phyloP scores from a whole-genome alignment of 805 yeast genomes.

The Myxozyma udenii region DNA sequence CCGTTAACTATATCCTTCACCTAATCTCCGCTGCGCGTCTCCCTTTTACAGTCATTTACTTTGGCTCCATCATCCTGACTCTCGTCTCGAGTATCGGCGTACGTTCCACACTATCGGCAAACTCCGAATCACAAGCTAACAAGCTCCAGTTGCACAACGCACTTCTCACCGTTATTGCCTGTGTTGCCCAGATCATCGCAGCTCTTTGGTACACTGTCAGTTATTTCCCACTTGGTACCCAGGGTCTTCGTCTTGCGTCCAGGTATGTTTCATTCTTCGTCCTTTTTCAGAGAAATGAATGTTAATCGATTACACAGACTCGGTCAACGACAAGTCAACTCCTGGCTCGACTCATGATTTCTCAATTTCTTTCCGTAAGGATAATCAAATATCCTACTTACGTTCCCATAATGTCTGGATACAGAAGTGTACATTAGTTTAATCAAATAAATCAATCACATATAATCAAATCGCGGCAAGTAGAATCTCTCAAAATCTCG shows the following conservation, averaged over 20 bases:
- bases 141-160: slow-evolving; percentile 61
- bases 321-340: slow-evolving; percentile 53
- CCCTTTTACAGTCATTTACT: slow-evolving; percentile 75
- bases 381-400: too few species aligned
- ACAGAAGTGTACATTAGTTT: too few species aligned
- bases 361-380: background rate
- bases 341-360: slow-evolving; percentile 41
- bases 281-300: background rate
- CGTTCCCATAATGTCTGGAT: too few species aligned
- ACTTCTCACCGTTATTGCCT: slow-evolving; percentile 69
- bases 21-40: slow-evolving; percentile 71
- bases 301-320: slow-evolving; percentile 37
- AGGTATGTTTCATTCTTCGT: slow-evolving; percentile 18
- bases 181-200: slow-evolving; percentile 74
- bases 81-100: slow-evolving; percentile 67
- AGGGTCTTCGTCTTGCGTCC: slow-evolving; percentile 31
- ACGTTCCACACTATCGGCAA: slow-evolving; percentile 8
- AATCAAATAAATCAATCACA: too few species aligned
- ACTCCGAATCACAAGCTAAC: background rate
- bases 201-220: slow-evolving; percentile 87
- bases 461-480: too few species aligned
- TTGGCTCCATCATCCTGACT: slow-evolving; percentile 74
- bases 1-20: slow-evolving; percentile 72
- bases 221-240: slow-evolving; percentile 86
- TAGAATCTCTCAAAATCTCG: too few species aligned